phyloP scores from a whole-genome alignment of 768 basidiomycete species.

The Tephrocybe sp. region DNA sequence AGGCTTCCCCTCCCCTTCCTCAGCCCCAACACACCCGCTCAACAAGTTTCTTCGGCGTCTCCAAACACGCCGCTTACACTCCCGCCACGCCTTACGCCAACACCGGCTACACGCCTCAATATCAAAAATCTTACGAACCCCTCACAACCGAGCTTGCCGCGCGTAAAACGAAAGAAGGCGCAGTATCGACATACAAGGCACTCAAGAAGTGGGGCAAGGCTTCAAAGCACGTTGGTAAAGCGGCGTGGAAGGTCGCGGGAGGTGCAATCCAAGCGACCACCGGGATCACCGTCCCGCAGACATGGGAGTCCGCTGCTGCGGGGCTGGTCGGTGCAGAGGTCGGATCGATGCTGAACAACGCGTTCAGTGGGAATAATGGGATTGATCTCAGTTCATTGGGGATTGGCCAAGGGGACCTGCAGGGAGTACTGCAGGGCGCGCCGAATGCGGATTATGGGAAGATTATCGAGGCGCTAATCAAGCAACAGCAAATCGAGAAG shows the following conservation, averaged over 20 bases:
- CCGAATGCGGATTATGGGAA: conserved; percentile 33
- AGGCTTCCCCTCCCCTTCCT: background rate
- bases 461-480: conserved; percentile 29
- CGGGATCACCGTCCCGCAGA: background rate
- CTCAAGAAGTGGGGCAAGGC: conserved; percentile 9
- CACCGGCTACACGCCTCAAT: background rate
- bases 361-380: conserved; percentile 18
- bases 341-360: conserved; percentile 1
- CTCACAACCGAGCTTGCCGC: conserved; percentile 14
- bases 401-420: conserved; percentile 22
- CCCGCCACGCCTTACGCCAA: too few species aligned
- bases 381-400: conserved; percentile 15
- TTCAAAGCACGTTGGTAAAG: conserved; percentile 9
- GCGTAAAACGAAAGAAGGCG: conserved; percentile 14
- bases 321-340: conserved; percentile 16
- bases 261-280: conserved; percentile 8
- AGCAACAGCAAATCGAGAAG: conserved; percentile 16
- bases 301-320: background rate
- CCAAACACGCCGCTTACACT: background rate
- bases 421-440: conserved; percentile 29
- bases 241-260: conserved; percentile 17
- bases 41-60: conserved; percentile 7
- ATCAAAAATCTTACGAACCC: conserved; percentile 1
- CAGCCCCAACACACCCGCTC: background rate
- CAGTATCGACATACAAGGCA: conserved; percentile 5